Evolutionary conservation across 208 protist species (phyloP), one percentile per base, ranked within the genome.

Genomic region (Leishmania braziliensis): DNA sequence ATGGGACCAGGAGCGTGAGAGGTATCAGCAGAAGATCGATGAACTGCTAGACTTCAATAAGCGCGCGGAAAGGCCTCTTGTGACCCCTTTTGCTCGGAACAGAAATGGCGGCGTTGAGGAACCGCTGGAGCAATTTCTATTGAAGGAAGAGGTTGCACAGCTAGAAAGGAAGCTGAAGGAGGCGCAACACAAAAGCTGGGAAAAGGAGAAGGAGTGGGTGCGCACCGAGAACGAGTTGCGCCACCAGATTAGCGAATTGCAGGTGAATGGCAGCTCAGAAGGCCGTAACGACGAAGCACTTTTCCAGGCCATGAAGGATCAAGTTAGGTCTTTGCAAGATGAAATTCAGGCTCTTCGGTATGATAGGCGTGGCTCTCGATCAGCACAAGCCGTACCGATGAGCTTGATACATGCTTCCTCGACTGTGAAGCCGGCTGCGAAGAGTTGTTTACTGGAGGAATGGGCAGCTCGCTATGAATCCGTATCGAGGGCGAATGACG

Each of bases 111-210:
- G n/a, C 16, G 50, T 23, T 66, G 80, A 80, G 16, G 80, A 82
- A n/a, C 81, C 79, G 23, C 71, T 95, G 51, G 88, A 93, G 78
- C 85, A 93, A 70, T 56, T 81, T 36, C 77, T 96, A 26, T 81
- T 96, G 36, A 92, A 91, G 71, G 91, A 95, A 69, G 91, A 97
- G 60, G 89, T 95, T 71, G 84, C 81, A 3, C 84, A 93, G 63
- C 90, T 97, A 58, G 93, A 97, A 70, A 51, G 82, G 48, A 95
- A 93, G 68, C 62, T 97, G 58, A 90, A 89, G 60, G 84, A 90
- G 23, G 39, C 77, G 29, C 84, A 94, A 65, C 78, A 97, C 50
- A 85, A 81, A 50, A 76, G 85, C 69, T 92, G 91, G 88, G 50
- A 77, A 43, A 95, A 92, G 83, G 93, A 97, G 75, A 87, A 90